Base-by-base conservation (phyloP, 2,329 filamentous ascomycete genomes). In the Fusarium burgessii region DNA sequence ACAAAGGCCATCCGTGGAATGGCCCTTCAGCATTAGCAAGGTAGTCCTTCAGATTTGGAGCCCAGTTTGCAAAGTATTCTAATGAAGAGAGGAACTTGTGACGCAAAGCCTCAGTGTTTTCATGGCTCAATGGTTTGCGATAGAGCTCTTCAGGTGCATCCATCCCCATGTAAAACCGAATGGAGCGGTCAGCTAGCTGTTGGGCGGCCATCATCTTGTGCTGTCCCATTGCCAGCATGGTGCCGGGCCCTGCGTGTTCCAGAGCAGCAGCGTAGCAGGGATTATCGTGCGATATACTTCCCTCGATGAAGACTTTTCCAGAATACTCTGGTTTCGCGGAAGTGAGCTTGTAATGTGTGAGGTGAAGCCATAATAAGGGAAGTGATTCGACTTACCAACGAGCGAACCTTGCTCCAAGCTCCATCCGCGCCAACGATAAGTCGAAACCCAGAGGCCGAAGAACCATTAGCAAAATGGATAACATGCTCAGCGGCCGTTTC, bases 341-440 rank as follows among this genome's bases (percentile, higher is more conserved):
- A 3, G 23, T 55, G 1, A 62, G 45, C 9, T 76, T 36, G 4
- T 82, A 81, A 32, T 7, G 2, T 1, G 11, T 63, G 7, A 52
- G 40, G 17, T 8, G 5, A 10, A 40, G 82, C 76, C 17, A 84
- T 82, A 5, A 78, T 1, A 1, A 7, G 6, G 4, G 6, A 64
- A 82, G 84, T 5, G 1, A 8, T 68, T 60, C 2, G 82, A 85
- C 65, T 73, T 77, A 84, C 68, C 4, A 83, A 62, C 1, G 64
- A 57, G 1, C 84, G 78, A 7, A 84, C 74, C 59, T 77, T 81
- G 18, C 69, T 70, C 69, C 70, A 72, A 1, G 70, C 70, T 10
- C 70, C 70, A 20, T 73, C 70, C 1, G 68, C 69, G 4, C 70
- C 70, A 32, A 73, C 41, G 5, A 72, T 59, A 3, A 25, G 14